Conservation (phyloP, 805 yeast species). For the Monosporozyma siamensis region DNA sequence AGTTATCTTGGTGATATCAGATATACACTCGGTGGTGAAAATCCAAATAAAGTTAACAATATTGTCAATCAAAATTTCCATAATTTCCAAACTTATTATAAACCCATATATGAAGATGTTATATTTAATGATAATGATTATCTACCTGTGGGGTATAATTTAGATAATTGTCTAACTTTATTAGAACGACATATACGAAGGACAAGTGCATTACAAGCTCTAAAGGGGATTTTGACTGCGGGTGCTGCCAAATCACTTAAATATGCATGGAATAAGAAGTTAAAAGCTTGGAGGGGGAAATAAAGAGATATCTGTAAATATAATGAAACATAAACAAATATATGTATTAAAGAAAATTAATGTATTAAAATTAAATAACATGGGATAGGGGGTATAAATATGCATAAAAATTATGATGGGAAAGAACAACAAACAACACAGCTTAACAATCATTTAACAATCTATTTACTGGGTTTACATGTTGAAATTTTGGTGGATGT, state of each 20-base stretch:
- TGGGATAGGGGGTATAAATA: neutral
- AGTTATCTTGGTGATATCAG: slow-evolving; percentile 90
- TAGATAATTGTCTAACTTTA: slow-evolving; percentile 28
- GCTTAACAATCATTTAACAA: slow-evolving; percentile 6
- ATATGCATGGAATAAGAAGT: slow-evolving; percentile 67
- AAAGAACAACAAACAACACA: neutral
- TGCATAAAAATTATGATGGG: neutral
- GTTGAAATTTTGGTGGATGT: slow-evolving; percentile 12
- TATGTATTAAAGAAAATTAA: neutral
- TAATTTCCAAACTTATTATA: slow-evolving; percentile 62
- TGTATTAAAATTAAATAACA: neutral
- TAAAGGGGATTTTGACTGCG: slow-evolving; percentile 82
- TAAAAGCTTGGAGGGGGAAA: slow-evolving; percentile 28
- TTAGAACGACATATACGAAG: slow-evolving; percentile 49
- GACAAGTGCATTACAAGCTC: slow-evolving; percentile 68
- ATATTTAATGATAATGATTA: slow-evolving; percentile 26
- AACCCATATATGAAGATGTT: slow-evolving; percentile 43
- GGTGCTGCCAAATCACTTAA: slow-evolving; percentile 61
- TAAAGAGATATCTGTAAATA: neutral
- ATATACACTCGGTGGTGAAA: slow-evolving; percentile 78
- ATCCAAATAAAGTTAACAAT: slow-evolving; percentile 78
- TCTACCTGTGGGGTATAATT: slow-evolving; percentile 33
- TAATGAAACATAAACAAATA: too few relatives aligned
- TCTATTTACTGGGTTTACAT: slow-evolving; percentile 8
- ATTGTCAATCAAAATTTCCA: slow-evolving; percentile 71